Conservation (phyloP, 257 asterid species). For the Solanum etuberosum region DNA sequence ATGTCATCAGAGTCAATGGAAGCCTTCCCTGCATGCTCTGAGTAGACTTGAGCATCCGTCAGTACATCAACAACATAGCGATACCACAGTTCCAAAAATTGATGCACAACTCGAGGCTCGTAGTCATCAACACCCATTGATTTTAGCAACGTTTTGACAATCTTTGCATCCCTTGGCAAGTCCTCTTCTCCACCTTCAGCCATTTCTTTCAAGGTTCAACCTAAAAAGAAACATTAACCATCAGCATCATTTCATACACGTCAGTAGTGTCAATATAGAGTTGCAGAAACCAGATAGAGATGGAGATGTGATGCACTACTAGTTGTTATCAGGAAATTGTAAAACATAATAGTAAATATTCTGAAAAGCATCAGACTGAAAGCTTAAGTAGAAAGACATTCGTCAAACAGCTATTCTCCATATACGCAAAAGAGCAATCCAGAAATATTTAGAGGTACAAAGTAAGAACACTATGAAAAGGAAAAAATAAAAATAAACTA, state of each 20-base stretch:
- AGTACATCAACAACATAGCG: constrained; percentile 68
- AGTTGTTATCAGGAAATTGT: neutral
- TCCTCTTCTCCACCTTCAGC: constrained; percentile 68
- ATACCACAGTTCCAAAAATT: constrained; percentile 76
- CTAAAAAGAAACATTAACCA: neutral
- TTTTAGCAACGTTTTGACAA: constrained; percentile 66
- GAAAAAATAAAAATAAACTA: neutral
- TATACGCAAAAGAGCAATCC: neutral
- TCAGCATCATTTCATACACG: neutral
- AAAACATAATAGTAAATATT: neutral
- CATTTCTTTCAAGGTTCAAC: constrained; percentile 20
- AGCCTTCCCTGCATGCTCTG: constrained; percentile 77
- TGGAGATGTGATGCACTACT: neutral
- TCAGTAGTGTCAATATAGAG: neutral
- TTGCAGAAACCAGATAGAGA: neutral
- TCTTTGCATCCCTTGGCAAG: constrained; percentile 81
- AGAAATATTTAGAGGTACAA: neutral
- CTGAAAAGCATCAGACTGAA: neutral
- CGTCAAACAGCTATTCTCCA: neutral
- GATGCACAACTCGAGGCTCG: constrained; percentile 81
- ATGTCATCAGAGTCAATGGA: constrained; percentile 70
- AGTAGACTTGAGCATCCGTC: constrained; percentile 73
- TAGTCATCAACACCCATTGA: constrained; percentile 89
- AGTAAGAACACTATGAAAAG: neutral
- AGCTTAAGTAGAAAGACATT: neutral